Evolutionary conservation across 2,329 filamentous ascomycete species (phyloP).

Genomic region (Aspergillus floridensis): DNA sequence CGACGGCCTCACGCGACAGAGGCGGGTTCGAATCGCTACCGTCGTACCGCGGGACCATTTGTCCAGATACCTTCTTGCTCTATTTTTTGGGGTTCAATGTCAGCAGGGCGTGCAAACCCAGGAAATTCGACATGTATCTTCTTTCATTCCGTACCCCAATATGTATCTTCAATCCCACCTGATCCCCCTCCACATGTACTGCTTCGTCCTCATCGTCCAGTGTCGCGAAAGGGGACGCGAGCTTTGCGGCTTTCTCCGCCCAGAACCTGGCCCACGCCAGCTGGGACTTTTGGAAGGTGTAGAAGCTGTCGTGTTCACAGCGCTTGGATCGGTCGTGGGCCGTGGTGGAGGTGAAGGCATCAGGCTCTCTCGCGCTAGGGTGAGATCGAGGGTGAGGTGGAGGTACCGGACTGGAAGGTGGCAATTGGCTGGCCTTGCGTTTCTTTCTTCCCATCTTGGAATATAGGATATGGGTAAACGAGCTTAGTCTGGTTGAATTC

Average conservation of each 20-base stretch:
- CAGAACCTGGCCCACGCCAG: constrained; percentile 6
- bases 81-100: neutral
- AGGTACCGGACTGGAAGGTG: neutral
- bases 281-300: neutral
- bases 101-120: neutral
- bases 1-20: constrained; percentile 18
- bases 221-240: constrained; percentile 7
- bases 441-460: neutral
- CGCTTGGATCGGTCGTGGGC: neutral
- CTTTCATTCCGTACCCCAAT: neutral
- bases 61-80: neutral
- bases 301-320: neutral
- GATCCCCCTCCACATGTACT: neutral
- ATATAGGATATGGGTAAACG: neutral
- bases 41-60: constrained; percentile 6
- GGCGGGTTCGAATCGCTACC: neutral
- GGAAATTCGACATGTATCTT: neutral
- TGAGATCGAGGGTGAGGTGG: neutral
- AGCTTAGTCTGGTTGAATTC: neutral
- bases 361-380: neutral
- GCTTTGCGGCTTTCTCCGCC: constrained; percentile 8
- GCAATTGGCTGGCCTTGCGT: neutral
- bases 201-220: neutral
- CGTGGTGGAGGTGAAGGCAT: neutral
- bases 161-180: constrained; percentile 2